These are phyloP conservation scores for Boletus reticulatus DNA, from an alignment of 768 basidiomycete genomes.

Conservation along the genomic window DNA sequence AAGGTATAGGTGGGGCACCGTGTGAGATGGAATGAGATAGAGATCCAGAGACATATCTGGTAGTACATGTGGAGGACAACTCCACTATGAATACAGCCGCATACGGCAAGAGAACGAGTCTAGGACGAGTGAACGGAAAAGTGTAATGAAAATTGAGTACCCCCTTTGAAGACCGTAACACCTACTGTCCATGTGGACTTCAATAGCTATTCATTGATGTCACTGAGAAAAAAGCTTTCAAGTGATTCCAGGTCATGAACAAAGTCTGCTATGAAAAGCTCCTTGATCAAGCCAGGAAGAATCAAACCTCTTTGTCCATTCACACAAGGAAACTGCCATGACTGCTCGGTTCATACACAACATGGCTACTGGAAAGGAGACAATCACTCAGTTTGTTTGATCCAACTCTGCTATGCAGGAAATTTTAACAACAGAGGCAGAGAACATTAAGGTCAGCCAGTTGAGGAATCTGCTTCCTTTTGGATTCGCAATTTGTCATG, in stretches of 20 bases:
- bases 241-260: conserved; percentile 47
- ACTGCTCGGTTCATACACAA: conserved; percentile 94
- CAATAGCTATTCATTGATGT: conserved; percentile 97
- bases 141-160: too few relatives aligned
- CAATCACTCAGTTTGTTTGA: conserved; percentile 93
- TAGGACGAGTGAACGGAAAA: too few relatives aligned
- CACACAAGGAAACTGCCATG: conserved; percentile 97
- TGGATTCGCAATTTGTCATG: conserved; percentile 97
- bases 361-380: conserved; percentile 94
- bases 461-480: conserved; percentile 90
- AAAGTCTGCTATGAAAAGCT: too few relatives aligned
- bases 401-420: conserved; percentile 90
- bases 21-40: too few relatives aligned
- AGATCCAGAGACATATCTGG: too few relatives aligned
- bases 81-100: too few relatives aligned
- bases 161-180: too few relatives aligned
- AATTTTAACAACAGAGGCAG: conserved; percentile 81
- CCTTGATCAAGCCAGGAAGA: conserved; percentile 25
- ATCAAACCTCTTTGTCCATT: conserved; percentile 97
- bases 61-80: too few relatives aligned
- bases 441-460: conserved; percentile 78
- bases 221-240: conserved; percentile 99
- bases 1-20: too few relatives aligned
- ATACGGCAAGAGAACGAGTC: too few relatives aligned
- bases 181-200: conserved; percentile 90